A percentile compares a stretch with the other conserved stretches of the same genome.
phyloP scores from a whole-genome alignment of 2,329 filamentous ascomycete species.

The Fusarium incarnatum region DNA sequence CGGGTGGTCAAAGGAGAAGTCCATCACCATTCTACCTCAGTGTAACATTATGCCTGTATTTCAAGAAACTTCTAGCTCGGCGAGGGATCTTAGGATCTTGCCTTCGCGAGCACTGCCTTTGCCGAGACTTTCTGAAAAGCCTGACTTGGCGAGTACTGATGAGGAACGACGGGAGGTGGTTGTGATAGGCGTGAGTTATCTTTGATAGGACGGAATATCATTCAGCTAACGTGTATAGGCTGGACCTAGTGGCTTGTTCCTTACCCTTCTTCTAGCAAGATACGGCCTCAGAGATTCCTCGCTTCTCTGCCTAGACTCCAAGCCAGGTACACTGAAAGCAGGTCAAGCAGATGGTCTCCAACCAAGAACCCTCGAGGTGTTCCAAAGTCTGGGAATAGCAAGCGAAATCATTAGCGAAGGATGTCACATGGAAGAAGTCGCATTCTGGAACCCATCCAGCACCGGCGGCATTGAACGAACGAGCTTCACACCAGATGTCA shows the following conservation, averaged over 20 bases:
- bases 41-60: slow-evolving; percentile 15
- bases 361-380: slow-evolving; percentile 19
- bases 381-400: slow-evolving; percentile 18
- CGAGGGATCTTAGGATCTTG: slow-evolving; percentile 10
- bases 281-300: slow-evolving; percentile 10
- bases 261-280: slow-evolving; percentile 9
- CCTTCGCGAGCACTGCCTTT: slow-evolving; percentile 7
- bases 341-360: slow-evolving; percentile 24
- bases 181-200: slow-evolving; percentile 14
- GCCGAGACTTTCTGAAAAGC: slow-evolving; percentile 4
- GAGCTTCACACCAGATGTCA: slow-evolving; percentile 11
- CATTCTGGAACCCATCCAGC: slow-evolving; percentile 16
- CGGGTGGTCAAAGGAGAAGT: background rate
- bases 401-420: slow-evolving; percentile 19
- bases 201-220: no score
- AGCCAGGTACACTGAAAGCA: slow-evolving; percentile 10
- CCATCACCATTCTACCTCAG: accelerated
- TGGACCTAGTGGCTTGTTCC: slow-evolving; percentile 12
- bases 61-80: slow-evolving; percentile 12
- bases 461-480: slow-evolving; percentile 9
- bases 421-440: slow-evolving; percentile 27
- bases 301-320: slow-evolving; percentile 11
- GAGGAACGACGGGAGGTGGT: slow-evolving; percentile 12
- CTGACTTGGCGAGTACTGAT: background rate
- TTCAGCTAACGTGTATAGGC: background rate